Evolutionary conservation across 176 grass and related monocot genomes (phyloP).

Genomic region (Guadua angustifolia): DNA sequence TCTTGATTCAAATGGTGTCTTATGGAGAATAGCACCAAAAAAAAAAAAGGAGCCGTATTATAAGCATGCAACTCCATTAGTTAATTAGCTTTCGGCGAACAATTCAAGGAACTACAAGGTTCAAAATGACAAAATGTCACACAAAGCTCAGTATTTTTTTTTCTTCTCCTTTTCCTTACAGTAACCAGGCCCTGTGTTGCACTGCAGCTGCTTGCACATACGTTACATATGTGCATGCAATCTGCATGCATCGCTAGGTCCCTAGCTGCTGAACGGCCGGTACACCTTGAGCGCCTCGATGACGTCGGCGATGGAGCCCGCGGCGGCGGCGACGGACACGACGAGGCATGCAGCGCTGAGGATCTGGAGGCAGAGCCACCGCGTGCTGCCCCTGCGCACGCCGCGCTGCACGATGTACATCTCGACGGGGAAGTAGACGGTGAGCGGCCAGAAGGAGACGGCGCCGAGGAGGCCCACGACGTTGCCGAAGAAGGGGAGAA

Average conservation of each 20-base stretch:
- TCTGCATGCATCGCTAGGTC: background rate
- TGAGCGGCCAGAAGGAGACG: slow-evolving; percentile 69
- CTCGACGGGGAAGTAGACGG: slow-evolving; percentile 75
- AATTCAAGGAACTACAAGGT: slow-evolving; percentile 28
- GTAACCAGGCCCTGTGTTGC: background rate
- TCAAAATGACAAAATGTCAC: slow-evolving; percentile 16
- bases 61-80: background rate
- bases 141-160: slow-evolving; percentile 1
- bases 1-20: no score
- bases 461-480: slow-evolving; percentile 69
- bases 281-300: slow-evolving; percentile 59
- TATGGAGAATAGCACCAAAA: background rate
- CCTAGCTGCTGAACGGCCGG: slow-evolving; percentile 55
- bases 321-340: slow-evolving; percentile 55
- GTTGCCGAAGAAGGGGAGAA: slow-evolving; percentile 75
- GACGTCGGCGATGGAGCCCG: slow-evolving; percentile 62
- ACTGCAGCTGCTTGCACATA: background rate
- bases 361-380: slow-evolving; percentile 61
- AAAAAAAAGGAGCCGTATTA: no score
- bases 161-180: background rate
- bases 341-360: slow-evolving; percentile 62
- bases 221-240: background rate
- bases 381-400: slow-evolving; percentile 41
- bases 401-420: slow-evolving; percentile 64
- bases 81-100: background rate